Evolutionary conservation across 257 asterid genomes (phyloP).

Genomic region (Solanum boliviense): DNA sequence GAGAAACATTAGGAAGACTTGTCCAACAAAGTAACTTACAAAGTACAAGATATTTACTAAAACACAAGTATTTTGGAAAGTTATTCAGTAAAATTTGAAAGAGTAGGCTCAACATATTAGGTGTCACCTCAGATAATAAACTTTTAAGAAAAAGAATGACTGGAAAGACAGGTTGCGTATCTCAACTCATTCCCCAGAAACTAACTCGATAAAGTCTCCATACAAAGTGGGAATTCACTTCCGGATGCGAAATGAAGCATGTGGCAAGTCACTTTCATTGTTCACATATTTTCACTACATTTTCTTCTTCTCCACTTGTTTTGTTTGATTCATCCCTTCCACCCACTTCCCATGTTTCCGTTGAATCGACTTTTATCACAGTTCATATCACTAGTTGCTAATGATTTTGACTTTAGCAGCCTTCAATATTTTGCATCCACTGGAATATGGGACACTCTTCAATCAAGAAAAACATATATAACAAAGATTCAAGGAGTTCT

Average conservation of each 20-base stretch:
- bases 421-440: not conserved
- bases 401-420: not conserved
- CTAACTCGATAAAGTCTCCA: not conserved
- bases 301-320: not conserved
- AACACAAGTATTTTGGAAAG: not conserved
- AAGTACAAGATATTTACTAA: not conserved
- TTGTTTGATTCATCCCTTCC: not conserved
- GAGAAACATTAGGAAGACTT: not conserved
- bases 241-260: not conserved
- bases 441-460: not conserved
- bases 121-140: not conserved
- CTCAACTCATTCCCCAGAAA: not conserved
- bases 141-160: not conserved
- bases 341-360: not conserved
- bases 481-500: not conserved
- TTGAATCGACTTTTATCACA: not conserved
- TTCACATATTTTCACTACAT: not conserved
- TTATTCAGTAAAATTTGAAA: not conserved
- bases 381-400: not conserved
- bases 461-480: not conserved
- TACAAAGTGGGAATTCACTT: not conserved
- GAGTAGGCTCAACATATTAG: not conserved
- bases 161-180: not conserved
- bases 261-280: not conserved
- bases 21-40: not conserved